These are phyloP conservation scores for Moniliophthora roreri DNA, from an alignment of 1,284 basidiomycete species.

Conservation along the genomic window DNA sequence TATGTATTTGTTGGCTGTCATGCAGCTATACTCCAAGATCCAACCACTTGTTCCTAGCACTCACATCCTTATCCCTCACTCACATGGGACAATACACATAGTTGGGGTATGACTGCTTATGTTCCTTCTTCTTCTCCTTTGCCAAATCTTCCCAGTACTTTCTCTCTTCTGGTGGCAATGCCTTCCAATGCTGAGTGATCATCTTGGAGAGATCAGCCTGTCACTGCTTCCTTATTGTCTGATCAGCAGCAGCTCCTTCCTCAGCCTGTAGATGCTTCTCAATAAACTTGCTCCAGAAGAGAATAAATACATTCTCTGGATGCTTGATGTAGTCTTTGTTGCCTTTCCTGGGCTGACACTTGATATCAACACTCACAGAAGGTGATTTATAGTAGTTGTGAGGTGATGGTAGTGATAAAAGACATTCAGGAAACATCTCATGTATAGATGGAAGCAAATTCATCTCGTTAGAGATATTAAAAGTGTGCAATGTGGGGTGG, in stretches of 20 bases:
- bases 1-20: too few species aligned
- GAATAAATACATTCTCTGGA: constrained; percentile 78
- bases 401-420: too few species aligned
- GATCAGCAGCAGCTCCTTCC: background rate
- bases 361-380: constrained; percentile 34
- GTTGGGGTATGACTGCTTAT: constrained; percentile 1
- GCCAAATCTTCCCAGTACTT: constrained; percentile 5
- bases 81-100: constrained; percentile 4
- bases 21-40: too few species aligned
- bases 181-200: background rate
- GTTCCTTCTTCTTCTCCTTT: constrained; percentile 6
- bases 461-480: too few species aligned
- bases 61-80: too few species aligned
- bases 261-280: constrained; percentile 59
- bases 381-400: too few species aligned
- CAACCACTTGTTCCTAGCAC: too few species aligned
- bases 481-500: too few species aligned
- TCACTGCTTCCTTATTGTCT: too few species aligned
- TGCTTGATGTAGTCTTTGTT: constrained; percentile 80
- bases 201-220: too few species aligned
- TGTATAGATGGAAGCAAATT: too few species aligned
- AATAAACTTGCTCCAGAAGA: constrained; percentile 73
- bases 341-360: constrained; percentile 71
- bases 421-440: too few species aligned
- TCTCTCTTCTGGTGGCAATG: background rate